These are phyloP conservation scores for Talaromyces sp. DNA, from an alignment of 2,329 filamentous ascomycete species.

Conservation along the genomic window DNA sequence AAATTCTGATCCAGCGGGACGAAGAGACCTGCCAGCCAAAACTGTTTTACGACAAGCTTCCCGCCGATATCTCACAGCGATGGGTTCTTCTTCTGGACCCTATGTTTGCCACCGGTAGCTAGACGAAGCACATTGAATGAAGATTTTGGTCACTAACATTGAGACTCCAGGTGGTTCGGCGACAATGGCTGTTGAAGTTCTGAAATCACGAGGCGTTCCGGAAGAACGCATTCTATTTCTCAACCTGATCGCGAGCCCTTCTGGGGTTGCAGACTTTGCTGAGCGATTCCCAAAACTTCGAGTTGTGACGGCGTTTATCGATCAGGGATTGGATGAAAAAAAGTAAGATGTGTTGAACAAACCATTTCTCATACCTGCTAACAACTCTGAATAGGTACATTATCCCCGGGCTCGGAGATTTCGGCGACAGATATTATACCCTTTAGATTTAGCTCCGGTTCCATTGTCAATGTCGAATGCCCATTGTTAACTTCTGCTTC, in stretches of 20 bases:
- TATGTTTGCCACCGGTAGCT: conserved; percentile 93
- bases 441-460: conserved; percentile 49
- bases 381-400: conserved; percentile 65
- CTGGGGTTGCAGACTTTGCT: conserved; percentile 85
- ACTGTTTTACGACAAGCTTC: conserved; percentile 96
- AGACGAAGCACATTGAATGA: conserved; percentile 14
- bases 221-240: conserved; percentile 95
- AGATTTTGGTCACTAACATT: background rate
- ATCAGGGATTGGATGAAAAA: conserved; percentile 93
- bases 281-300: conserved; percentile 81
- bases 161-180: conserved; percentile 73
- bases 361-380: background rate
- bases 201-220: conserved; percentile 83
- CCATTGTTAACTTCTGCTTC: background rate
- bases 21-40: conserved; percentile 90
- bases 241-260: conserved; percentile 94
- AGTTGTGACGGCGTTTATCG: conserved; percentile 93
- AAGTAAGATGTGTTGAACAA: conserved; percentile 58
- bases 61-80: conserved; percentile 82
- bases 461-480: background rate
- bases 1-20: conserved; percentile 95
- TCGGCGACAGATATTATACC: conserved; percentile 93
- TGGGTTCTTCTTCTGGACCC: conserved; percentile 94
- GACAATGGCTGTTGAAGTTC: conserved; percentile 91
- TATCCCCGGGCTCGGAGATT: conserved; percentile 87